phyloP scores from a whole-genome alignment of 441 rosid species.

The Gossypium laxum region DNA sequence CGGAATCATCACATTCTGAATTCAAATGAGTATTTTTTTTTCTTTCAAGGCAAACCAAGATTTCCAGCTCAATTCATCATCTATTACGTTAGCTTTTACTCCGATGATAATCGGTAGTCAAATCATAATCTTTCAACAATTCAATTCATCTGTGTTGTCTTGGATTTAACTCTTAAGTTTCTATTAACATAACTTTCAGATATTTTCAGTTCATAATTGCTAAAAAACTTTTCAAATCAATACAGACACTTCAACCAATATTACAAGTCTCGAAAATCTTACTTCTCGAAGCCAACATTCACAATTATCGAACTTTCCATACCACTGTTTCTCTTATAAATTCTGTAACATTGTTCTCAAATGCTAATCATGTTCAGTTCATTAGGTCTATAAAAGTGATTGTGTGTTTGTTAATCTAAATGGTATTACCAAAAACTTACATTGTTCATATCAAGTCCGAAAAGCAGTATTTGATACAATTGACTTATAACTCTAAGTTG shows the following conservation, averaged over 20 bases:
- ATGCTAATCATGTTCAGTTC: background rate
- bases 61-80: background rate
- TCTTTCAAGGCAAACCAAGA: background rate
- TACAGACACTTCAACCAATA: too few species aligned
- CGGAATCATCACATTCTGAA: background rate
- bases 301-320: background rate
- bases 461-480: background rate
- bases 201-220: background rate
- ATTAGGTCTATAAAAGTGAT: background rate
- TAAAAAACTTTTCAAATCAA: background rate
- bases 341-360: too few species aligned
- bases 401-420: background rate
- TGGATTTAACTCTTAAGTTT: background rate
- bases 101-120: background rate
- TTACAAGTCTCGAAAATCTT: background rate
- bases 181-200: background rate
- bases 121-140: background rate
- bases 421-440: background rate
- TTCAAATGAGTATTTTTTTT: background rate
- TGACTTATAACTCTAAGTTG: background rate
- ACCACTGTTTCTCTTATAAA: background rate
- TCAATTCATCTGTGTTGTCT: background rate
- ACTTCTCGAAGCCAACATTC: background rate
- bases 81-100: background rate
- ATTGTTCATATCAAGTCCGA: background rate